Base-by-base conservation (phyloP, 768 basidiomycete genomes). In the Cubamyces lactineus region DNA sequence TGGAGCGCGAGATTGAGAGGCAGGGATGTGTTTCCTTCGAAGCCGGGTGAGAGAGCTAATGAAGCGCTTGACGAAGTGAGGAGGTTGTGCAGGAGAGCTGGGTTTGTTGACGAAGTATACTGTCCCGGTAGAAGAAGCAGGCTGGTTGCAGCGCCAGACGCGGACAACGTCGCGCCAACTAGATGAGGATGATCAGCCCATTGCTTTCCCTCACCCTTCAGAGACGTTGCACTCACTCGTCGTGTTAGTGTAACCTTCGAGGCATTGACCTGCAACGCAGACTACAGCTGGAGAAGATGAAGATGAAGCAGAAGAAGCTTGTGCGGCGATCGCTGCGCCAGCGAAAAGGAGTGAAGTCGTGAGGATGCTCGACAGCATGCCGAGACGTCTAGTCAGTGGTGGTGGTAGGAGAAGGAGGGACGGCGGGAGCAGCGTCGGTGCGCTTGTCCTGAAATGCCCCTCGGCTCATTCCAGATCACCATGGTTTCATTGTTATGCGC, bases 201-300 rank as follows among this genome's bases (percentile, higher is more conserved):
- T 11, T 59, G 34, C 23, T 3, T 23, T 39, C 53, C 2, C 47
- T 45, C 59, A 34, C 24, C 5, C 21, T 38, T 53, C 3, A 47
- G 30, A 13, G 39, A 26, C 17, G 75, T 7, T 77, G 38, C 60
- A 86, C 89, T 77, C 69, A 83, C 82, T 71, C 40, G 89, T 88
- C 23, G 81, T 83, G 70, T 93, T 92, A 34, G 89, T 85, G 75
- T 76, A 83, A 60, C 92, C 92, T 74, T 92, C 82, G 59, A 93
- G 76, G 79, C 92, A 93, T 88, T 94, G 91, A 67, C 91, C 91
- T 72, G 91, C 88, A 89, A 91, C 79, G 80, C 91, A 93, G 63
- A 94, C 79, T 59, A 92, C 85, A 69, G 79, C 77, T 40, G 86
- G 74, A 61, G 78, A 73, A 66, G 82, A 79, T 11, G 34, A 34